phyloP scores from a whole-genome alignment of 208 protist genomes.

The Wallacemonas collosoma region DNA sequence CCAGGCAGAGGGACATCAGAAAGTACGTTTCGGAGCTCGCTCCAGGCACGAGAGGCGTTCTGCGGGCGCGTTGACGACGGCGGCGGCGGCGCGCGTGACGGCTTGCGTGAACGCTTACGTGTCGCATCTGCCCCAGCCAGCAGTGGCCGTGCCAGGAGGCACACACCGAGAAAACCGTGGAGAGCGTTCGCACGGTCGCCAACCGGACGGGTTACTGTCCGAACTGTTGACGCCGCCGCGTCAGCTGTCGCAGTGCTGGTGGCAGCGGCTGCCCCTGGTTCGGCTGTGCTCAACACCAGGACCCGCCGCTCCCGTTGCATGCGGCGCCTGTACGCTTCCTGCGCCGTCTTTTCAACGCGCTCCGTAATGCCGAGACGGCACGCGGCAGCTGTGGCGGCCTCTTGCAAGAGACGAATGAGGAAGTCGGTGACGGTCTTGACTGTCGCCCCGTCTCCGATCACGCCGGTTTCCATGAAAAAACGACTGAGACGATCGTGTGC shows the following conservation, averaged over 20 bases:
- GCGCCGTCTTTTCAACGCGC: slow-evolving; percentile 35
- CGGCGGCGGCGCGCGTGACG: neutral
- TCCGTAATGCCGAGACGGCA: slow-evolving; percentile 44
- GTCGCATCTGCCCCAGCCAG: neutral
- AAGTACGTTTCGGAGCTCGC: neutral
- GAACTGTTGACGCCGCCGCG: neutral
- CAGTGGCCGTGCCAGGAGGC: slow-evolving; percentile 21
- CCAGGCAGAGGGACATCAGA: neutral
- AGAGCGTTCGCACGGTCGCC: slow-evolving; percentile 23
- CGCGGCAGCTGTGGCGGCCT: slow-evolving; percentile 51
- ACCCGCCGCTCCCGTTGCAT: slow-evolving; percentile 8
- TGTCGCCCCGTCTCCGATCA: neutral
- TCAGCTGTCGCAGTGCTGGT: neutral
- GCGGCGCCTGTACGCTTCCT: slow-evolving; percentile 11
- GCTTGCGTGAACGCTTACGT: neutral
- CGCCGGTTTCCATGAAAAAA: slow-evolving; percentile 4
- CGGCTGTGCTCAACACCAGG: slow-evolving; percentile 3
- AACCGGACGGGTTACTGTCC: slow-evolving; percentile 22
- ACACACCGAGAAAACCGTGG: slow-evolving; percentile 32
- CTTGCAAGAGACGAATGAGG: slow-evolving; percentile 28
- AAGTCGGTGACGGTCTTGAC: slow-evolving; percentile 14
- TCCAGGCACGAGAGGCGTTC: slow-evolving; percentile 1
- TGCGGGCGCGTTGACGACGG: neutral
- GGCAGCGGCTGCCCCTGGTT: neutral
- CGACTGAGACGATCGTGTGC: neutral